phyloP scores from a whole-genome alignment of 768 basidiomycete species.

The Sporobolomyces phaffii region DNA sequence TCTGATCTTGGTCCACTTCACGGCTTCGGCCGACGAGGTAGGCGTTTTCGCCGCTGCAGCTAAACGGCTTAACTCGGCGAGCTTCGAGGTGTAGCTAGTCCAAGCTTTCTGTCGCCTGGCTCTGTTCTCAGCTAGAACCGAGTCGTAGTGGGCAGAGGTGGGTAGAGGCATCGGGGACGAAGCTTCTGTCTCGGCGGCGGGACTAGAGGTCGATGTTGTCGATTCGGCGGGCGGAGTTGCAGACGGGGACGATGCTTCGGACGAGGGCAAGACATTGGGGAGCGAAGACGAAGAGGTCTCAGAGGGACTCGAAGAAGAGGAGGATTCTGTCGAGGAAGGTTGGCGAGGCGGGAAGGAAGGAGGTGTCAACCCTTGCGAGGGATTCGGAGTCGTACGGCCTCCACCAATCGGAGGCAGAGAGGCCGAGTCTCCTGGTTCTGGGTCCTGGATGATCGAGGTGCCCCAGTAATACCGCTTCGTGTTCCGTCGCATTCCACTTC shows the following conservation, averaged over 20 bases:
- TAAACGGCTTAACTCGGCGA: background rate
- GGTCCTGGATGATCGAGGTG: slow-evolving; percentile 4
- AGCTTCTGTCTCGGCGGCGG: background rate
- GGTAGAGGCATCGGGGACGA: background rate
- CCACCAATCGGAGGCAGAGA: slow-evolving; percentile 3
- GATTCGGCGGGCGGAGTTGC: background rate
- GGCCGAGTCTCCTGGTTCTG: background rate
- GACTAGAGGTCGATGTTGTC: background rate
- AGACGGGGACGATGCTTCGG: background rate
- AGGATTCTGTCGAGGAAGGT: no score
- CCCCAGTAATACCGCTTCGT: slow-evolving; percentile 1
- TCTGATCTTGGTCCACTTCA: slow-evolving; percentile 3
- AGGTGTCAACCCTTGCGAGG: background rate
- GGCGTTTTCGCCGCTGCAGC: background rate
- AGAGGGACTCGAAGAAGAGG: background rate
- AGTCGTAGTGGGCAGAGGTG: background rate
- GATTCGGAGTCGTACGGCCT: background rate
- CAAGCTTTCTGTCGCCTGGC: background rate
- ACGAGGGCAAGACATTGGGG: no score
- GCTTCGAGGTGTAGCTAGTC: background rate
- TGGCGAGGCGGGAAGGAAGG: slow-evolving; percentile 5
- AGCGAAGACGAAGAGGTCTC: background rate
- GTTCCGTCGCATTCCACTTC: background rate
- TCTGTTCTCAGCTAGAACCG: background rate
- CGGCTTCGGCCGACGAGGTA: background rate